Conservation (phyloP, 2,329 filamentous ascomycete species). For the Aspergillus latus region DNA sequence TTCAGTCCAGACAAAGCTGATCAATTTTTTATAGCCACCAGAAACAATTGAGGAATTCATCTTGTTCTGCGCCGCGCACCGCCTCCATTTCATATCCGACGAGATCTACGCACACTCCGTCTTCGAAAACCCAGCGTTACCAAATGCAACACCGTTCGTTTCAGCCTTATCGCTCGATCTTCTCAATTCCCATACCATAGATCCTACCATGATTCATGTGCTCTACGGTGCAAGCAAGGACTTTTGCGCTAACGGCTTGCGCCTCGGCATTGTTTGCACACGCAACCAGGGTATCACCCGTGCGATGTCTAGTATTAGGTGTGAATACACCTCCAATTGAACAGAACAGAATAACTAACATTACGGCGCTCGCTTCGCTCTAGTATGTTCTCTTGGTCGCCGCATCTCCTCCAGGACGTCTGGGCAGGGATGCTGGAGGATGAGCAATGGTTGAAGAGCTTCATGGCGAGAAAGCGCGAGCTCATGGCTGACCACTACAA, state of each 20-base stretch:
- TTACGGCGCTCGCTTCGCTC: background rate
- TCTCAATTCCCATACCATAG: constrained; percentile 43
- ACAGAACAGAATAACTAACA: too few species aligned
- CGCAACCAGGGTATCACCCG: background rate
- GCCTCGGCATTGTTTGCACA: constrained; percentile 42
- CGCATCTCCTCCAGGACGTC: background rate
- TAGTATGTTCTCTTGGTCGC: constrained; percentile 4
- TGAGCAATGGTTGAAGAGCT: background rate
- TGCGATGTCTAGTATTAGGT: background rate
- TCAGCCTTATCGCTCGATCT: constrained; percentile 49
- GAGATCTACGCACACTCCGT: constrained; percentile 60
- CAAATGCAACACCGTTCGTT: constrained; percentile 35
- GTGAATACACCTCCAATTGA: too few species aligned
- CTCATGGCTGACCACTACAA: background rate
- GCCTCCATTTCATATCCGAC: constrained; percentile 57
- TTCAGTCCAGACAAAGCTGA: background rate
- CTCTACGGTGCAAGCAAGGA: constrained; percentile 51
- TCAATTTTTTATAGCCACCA: background rate
- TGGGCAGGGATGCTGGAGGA: constrained; percentile 1
- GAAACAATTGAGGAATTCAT: background rate
- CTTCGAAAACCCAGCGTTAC: constrained; percentile 37
- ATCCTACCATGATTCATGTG: constrained; percentile 53
- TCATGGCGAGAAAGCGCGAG: background rate
- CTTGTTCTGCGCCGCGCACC: background rate
- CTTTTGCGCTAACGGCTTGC: constrained; percentile 58